Percentiles rank a stretch among this genome's conserved stretches.
Conservation (phyloP, 768 basidiomycete genomes). For the Pisolithus albus region DNA sequence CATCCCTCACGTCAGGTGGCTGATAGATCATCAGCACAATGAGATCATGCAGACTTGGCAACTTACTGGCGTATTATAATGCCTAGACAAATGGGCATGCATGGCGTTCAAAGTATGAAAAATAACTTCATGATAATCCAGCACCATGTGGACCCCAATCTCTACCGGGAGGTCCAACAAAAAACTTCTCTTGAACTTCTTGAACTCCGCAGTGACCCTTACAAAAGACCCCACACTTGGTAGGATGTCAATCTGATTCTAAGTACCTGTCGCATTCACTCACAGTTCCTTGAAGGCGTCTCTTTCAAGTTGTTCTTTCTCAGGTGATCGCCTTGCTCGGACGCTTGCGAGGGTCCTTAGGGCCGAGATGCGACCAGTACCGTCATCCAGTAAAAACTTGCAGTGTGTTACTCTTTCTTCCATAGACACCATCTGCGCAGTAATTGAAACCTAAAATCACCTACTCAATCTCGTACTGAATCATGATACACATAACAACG, state of each 20-base stretch:
- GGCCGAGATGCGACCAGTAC: constrained; percentile 25
- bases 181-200: not conserved
- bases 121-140: constrained; percentile 21
- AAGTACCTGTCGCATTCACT: not conserved
- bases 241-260: not conserved
- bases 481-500: constrained; percentile 4
- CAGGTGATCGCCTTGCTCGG: not conserved
- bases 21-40: not conserved
- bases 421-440: constrained; percentile 34
- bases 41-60: constrained; percentile 6
- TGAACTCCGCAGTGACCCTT: constrained; percentile 4
- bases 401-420: constrained; percentile 4
- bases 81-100: not conserved
- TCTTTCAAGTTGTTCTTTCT: constrained; percentile 11
- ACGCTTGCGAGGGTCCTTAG: not conserved
- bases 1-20: not conserved
- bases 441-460: constrained; percentile 37
- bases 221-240: constrained; percentile 18
- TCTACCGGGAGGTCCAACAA: constrained; percentile 6
- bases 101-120: constrained; percentile 22
- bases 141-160: constrained; percentile 8
- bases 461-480: too few relatives aligned
- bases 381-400: constrained; percentile 31
- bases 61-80: constrained; percentile 3
- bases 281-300: constrained; percentile 7